These are phyloP conservation scores for Pyrrhoderma lamaoense DNA, from an alignment of 1,284 basidiomycete species.

Conservation along the genomic window DNA sequence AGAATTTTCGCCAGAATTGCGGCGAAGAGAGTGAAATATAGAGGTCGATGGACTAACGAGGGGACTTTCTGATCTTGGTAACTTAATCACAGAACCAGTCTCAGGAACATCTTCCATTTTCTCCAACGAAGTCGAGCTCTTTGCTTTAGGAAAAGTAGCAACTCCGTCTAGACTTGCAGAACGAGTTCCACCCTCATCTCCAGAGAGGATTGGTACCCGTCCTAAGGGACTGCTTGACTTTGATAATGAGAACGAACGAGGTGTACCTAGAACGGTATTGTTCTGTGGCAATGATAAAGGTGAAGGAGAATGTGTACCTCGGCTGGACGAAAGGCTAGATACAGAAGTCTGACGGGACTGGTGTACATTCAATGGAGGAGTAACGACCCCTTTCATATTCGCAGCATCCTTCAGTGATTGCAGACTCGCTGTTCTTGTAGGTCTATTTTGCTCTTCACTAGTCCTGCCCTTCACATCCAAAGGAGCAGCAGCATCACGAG, in stretches of 20 bases:
- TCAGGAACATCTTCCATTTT: no score
- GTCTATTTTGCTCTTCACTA: conserved; percentile 32
- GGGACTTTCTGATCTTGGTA: background rate
- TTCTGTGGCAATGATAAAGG: conserved; percentile 44
- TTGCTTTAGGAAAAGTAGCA: no score
- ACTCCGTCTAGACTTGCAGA: no score
- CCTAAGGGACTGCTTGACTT: conserved; percentile 12
- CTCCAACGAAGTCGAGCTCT: no score
- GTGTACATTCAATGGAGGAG: background rate
- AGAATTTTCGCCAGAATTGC: conserved; percentile 1
- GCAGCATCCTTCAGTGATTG: conserved; percentile 11
- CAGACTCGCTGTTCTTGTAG: conserved; percentile 9
- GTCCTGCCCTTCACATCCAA: conserved; percentile 28
- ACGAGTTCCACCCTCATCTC: no score
- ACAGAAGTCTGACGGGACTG: conserved; percentile 3
- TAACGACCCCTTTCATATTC: background rate
- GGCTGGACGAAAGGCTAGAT: conserved; percentile 19
- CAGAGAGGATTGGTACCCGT: background rate
- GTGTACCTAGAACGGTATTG: conserved; percentile 19
- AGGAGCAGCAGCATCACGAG: conserved; percentile 21
- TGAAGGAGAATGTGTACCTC: conserved; percentile 35
- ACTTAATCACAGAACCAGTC: no score
- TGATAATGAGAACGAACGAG: conserved; percentile 6
- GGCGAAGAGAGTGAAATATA: conserved; percentile 5
- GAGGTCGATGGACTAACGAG: conserved; percentile 2